Conservation (phyloP, 2,329 filamentous ascomycete species). For the Zymoseptoria crescenta region DNA sequence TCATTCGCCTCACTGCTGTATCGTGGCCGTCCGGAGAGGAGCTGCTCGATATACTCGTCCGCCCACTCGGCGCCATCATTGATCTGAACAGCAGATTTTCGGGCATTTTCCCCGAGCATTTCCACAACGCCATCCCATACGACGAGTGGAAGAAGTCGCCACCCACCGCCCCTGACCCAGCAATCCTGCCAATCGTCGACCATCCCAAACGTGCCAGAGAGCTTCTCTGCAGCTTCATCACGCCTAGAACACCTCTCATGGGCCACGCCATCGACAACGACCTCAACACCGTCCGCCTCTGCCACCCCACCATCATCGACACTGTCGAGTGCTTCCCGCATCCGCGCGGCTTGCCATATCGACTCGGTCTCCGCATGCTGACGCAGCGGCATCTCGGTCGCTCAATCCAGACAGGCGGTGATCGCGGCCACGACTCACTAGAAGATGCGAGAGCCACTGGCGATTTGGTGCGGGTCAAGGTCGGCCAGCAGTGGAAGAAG, state of each 20-base stretch:
- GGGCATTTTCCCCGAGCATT: constrained; percentile 72
- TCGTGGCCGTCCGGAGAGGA: constrained; percentile 72
- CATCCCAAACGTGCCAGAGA: constrained; percentile 68
- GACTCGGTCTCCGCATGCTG: constrained; percentile 69
- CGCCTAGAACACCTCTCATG: constrained; percentile 72
- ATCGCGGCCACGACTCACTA: constrained; percentile 73
- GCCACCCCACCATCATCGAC: constrained; percentile 79
- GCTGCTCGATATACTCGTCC: constrained; percentile 76
- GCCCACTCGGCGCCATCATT: constrained; percentile 72
- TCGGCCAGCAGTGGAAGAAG: constrained; percentile 61
- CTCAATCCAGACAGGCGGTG: constrained; percentile 67
- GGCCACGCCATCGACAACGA: constrained; percentile 96
- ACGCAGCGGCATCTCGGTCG: constrained; percentile 61
- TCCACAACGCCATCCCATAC: constrained; percentile 58
- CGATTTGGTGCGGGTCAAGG: constrained; percentile 67
- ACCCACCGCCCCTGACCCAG: constrained; percentile 6
- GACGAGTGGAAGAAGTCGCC: constrained; percentile 19
- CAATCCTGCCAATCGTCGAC: constrained; percentile 60
- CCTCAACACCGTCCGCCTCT: constrained; percentile 72
- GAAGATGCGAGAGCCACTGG: constrained; percentile 88
- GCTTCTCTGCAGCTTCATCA: constrained; percentile 67
- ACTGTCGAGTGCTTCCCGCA: constrained; percentile 81
- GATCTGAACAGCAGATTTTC: constrained; percentile 92
- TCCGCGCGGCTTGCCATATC: constrained; percentile 63
- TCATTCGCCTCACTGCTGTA: constrained; percentile 82